phyloP scores from a whole-genome alignment of 352 stramenopile genomes.

The Phytopythium oedochilum region DNA sequence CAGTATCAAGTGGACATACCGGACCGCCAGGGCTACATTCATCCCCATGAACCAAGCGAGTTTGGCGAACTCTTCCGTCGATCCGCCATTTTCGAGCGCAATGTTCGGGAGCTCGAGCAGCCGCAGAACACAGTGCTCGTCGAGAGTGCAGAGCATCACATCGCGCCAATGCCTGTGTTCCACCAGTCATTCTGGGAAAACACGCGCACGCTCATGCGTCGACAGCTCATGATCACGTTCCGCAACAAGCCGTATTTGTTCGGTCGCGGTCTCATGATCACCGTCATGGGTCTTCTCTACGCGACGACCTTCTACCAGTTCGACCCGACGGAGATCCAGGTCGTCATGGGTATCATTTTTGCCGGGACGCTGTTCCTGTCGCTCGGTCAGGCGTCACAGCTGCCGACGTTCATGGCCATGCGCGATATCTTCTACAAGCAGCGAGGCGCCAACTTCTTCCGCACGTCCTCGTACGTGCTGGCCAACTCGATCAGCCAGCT shows the following conservation, averaged over 20 bases:
- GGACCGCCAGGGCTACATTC: constrained; percentile 1
- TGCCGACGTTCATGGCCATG: constrained; percentile 51
- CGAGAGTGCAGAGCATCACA: constrained; percentile 52
- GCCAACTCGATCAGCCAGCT: constrained; percentile 25
- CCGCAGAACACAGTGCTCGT: constrained; percentile 85
- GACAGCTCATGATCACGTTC: constrained; percentile 64
- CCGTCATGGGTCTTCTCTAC: constrained; percentile 45
- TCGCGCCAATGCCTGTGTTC: constrained; percentile 26
- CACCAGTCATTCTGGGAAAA: constrained; percentile 5
- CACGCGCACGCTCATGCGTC: constrained; percentile 26
- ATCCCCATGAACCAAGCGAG: constrained; percentile 21
- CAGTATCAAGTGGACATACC: constrained; percentile 9
- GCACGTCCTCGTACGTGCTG: constrained; percentile 57
- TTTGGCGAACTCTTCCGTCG: constrained; percentile 37
- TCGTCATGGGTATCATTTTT: constrained; percentile 80
- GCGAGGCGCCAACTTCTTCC: constrained; percentile 45
- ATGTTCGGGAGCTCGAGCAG: constrained; percentile 67
- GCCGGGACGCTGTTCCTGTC: constrained; percentile 41
- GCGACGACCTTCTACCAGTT: constrained; percentile 9
- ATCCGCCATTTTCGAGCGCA: constrained; percentile 26
- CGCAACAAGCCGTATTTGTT: constrained; percentile 45
- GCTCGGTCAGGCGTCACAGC: constrained; percentile 21
- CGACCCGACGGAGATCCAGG: constrained; percentile 30
- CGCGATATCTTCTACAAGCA: constrained; percentile 47
- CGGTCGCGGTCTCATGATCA: constrained; percentile 33